Evolutionary conservation across 352 stramenopile genomes (phyloP).

Genomic region (Aphanomyces cochlioides): DNA sequence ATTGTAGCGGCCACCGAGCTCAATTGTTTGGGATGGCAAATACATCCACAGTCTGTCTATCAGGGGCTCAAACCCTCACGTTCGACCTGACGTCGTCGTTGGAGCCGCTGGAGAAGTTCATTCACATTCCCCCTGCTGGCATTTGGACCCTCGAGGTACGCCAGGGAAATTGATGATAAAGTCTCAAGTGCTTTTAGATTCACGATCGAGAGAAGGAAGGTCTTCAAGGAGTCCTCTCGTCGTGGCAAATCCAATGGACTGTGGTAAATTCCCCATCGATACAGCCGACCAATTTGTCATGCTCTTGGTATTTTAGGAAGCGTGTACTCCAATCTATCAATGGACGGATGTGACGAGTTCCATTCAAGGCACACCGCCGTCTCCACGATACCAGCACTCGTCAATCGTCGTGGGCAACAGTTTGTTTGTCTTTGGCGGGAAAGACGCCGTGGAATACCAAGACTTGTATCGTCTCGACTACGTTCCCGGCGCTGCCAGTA

Average conservation of each 20-base stretch:
- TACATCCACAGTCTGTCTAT: constrained; percentile 34
- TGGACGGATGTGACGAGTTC: constrained; percentile 46
- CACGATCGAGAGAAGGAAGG: constrained; percentile 35
- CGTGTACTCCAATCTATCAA: constrained; percentile 51
- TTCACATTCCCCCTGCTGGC: constrained; percentile 46
- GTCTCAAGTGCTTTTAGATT: background rate
- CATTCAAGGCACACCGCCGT: constrained; percentile 40
- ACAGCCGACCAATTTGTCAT: background rate
- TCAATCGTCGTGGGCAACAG: constrained; percentile 51
- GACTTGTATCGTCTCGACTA: constrained; percentile 73
- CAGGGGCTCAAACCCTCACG: constrained; percentile 41
- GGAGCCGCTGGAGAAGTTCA: constrained; percentile 54
- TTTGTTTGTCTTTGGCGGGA: constrained; percentile 72
- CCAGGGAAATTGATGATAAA: constrained; percentile 33
- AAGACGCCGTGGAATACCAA: constrained; percentile 35
- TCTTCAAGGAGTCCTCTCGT: constrained; percentile 41
- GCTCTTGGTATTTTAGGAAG: constrained; percentile 6
- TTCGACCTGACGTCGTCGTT: constrained; percentile 35
- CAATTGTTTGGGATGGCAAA: constrained; percentile 46
- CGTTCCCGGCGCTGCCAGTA: constrained; percentile 28
- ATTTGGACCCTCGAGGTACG: constrained; percentile 59
- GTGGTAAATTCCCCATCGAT: constrained; percentile 25
- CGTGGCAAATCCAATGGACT: constrained; percentile 55
- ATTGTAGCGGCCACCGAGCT: constrained; percentile 17
- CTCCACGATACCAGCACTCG: constrained; percentile 55